Evolutionary conservation across 2,329 filamentous ascomycete genomes (phyloP).

Genomic region (Monilinia fructigena): DNA sequence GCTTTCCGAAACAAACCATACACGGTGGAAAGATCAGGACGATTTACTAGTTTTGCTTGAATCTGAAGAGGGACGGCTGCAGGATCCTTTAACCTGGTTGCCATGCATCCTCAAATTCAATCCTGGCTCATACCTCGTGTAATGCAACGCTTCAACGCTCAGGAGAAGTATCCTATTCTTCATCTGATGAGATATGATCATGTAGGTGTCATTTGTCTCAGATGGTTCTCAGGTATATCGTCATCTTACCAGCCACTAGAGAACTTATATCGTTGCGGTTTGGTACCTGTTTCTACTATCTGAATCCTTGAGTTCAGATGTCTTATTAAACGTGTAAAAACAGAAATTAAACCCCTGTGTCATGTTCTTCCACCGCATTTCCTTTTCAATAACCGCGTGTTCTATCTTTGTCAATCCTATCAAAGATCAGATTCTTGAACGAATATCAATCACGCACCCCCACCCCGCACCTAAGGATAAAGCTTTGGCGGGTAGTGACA

Average conservation of each 20-base stretch:
- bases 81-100: conserved; percentile 3
- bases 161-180: not conserved
- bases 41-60: not conserved
- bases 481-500: not conserved
- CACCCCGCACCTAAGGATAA: not conserved
- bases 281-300: not conserved
- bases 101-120: not conserved
- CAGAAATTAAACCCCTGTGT: not conserved
- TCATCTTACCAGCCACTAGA: not conserved
- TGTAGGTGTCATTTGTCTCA: not conserved
- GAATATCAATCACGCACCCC: not conserved
- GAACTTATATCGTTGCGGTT: not conserved
- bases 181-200: not conserved
- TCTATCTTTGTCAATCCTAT: not conserved
- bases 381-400: not conserved
- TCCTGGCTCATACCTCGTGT: not conserved
- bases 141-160: not conserved
- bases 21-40: not conserved
- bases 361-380: not conserved
- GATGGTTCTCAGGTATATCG: not conserved
- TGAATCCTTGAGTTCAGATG: not conserved
- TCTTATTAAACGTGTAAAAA: not conserved
- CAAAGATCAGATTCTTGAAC: not conserved
- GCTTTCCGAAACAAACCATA: not conserved
- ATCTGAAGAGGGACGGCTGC: not conserved